Base-by-base conservation (phyloP, 2,329 filamentous ascomycete genomes). In the Didymella keratinophila region DNA sequence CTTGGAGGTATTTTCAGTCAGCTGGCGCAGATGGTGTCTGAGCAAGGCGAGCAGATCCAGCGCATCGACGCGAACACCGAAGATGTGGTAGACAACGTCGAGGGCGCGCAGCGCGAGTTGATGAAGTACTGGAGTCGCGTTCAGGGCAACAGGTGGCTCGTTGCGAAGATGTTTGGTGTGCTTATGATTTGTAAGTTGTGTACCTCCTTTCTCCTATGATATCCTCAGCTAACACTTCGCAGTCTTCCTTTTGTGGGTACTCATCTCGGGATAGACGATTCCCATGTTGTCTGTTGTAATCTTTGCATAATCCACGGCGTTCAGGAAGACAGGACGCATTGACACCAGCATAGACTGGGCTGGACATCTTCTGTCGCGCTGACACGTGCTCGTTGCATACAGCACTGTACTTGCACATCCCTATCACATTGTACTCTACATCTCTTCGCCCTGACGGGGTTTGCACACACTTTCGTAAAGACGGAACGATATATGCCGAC, bases 31-130 rank as follows among this genome's bases (percentile, higher is more conserved):
- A 98, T 99, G 95, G 95, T 99, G 28, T 92, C 90, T 54, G 94
- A 99, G 77, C 95, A 99, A 79, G 92, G 91, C 61, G 95, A 97
- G 78, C 96, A 97, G 90, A 96, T 99, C 65, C 92, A 98, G 78
- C 85, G 94, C 48, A 97, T 97, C 72, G 94, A 98, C 71, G 94
- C 94, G 65, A 97, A 98, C 77, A 97, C 94, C 1, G 95, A 99
- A 73, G 93, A 97, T 69, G 92, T 99, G 6, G 94, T 99, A 53
- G 94, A 98, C 72, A 99, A 99, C 70, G 94, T 99, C n/a, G 87
- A 97, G 72, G 95, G 95, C 18, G 95, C 95, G 6, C 95, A 99
- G 76, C 85, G 93, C 63, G 94, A 99, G 78, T 77, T 99, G 72
- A 87, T 99, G 80, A 97, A 97, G 78, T 99, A 98, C 79, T 99